phyloP scores from a whole-genome alignment of 108 stramenopile genomes.

The Fragilaria crotonensis region DNA sequence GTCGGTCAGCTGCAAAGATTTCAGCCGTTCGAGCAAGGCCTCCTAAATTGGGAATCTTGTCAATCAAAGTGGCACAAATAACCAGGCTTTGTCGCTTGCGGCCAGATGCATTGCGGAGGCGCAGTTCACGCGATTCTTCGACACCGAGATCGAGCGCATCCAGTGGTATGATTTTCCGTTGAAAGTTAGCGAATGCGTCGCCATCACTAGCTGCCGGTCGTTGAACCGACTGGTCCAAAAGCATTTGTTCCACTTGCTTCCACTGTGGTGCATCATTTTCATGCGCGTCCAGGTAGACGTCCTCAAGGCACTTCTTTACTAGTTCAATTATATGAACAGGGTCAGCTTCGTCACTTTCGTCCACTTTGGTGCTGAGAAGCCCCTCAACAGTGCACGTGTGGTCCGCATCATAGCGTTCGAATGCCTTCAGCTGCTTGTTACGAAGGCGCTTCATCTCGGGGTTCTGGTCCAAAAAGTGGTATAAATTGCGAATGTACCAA shows the following conservation, averaged over 20 bases:
- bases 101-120: conserved; percentile 66
- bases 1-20: conserved; percentile 73
- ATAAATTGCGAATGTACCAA: conserved; percentile 46
- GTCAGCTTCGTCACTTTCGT: conserved; percentile 73
- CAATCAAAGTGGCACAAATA: conserved; percentile 82
- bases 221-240: conserved; percentile 6
- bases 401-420: conserved; percentile 70
- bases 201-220: neutral
- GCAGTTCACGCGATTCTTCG: conserved; percentile 35
- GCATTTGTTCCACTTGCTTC: conserved; percentile 61
- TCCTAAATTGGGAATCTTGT: conserved; percentile 86
- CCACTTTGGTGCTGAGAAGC: conserved; percentile 59
- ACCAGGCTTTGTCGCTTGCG: conserved; percentile 68
- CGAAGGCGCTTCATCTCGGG: conserved; percentile 73
- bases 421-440: conserved; percentile 58
- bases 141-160: conserved; percentile 73
- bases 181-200: conserved; percentile 52
- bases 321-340: conserved; percentile 60
- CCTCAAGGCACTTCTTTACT: conserved; percentile 57
- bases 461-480: conserved; percentile 64
- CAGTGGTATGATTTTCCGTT: conserved; percentile 85
- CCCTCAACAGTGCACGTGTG: conserved; percentile 54
- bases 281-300: conserved; percentile 68
- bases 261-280: conserved; percentile 61
- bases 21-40: conserved; percentile 83